These are phyloP conservation scores for Populus davidiana DNA, from an alignment of 345 rosid species.

Conservation along the genomic window DNA sequence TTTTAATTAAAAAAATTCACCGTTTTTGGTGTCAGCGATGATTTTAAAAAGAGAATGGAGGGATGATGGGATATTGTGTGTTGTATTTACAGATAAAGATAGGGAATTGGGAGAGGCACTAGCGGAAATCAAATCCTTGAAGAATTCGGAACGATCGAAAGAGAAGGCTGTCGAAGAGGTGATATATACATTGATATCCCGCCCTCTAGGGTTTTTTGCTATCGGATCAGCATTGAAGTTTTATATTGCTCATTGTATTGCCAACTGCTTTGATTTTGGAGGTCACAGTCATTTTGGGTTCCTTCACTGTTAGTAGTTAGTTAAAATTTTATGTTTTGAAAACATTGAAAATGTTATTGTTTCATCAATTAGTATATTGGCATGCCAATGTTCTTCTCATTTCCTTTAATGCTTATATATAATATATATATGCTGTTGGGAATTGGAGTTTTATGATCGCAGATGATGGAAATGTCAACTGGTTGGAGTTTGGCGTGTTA, in stretches of 20 bases:
- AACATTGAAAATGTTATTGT: background rate
- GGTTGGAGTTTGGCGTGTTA: background rate
- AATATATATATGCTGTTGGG: background rate
- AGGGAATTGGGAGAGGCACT: conserved; percentile 46
- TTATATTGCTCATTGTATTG: background rate
- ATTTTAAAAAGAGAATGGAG: background rate
- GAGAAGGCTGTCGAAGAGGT: conserved; percentile 56
- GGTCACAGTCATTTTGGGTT: background rate
- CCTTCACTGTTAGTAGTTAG: background rate
- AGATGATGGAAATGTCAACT: background rate
- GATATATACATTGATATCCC: background rate
- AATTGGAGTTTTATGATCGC: background rate
- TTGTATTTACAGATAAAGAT: conserved; percentile 36
- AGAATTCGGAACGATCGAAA: conserved; percentile 38
- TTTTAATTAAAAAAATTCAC: background rate
- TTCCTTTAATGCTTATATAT: background rate
- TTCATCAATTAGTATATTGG: background rate
- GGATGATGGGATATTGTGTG: background rate
- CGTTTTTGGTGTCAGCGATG: background rate
- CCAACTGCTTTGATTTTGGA: background rate
- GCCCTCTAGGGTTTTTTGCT: background rate
- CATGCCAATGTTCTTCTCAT: background rate
- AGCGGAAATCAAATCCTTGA: conserved; percentile 42
- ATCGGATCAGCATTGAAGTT: background rate
- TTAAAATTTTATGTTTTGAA: background rate